Conservation (phyloP, 345 rosid genomes). For the Lepidium sativum region DNA sequence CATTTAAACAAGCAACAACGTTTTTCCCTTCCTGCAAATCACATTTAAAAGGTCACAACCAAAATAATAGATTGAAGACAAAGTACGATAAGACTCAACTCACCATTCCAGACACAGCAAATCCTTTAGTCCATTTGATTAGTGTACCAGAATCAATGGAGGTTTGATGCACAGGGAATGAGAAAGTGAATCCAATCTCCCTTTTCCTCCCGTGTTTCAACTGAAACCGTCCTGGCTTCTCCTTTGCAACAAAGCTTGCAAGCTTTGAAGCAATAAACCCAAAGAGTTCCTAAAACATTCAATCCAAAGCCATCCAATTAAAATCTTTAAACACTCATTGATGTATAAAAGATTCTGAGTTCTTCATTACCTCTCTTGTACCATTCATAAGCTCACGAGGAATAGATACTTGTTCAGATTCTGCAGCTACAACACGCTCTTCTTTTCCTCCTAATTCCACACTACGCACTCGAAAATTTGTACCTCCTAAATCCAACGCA, state of each 20-base stretch:
- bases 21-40: constrained; percentile 57
- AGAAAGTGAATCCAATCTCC: constrained; percentile 82
- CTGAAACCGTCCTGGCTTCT: constrained; percentile 41
- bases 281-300: constrained; percentile 50
- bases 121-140: constrained; percentile 85
- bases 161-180: constrained; percentile 75
- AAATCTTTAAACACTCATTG: not conserved
- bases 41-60: not conserved
- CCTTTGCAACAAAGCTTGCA: constrained; percentile 44
- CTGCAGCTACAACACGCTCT: constrained; percentile 48
- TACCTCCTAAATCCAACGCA: constrained; percentile 91
- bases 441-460: constrained; percentile 70
- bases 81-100: not conserved
- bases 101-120: constrained; percentile 81
- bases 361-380: constrained; percentile 52
- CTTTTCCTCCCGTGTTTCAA: constrained; percentile 50
- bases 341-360: not conserved
- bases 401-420: constrained; percentile 63
- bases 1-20: constrained; percentile 75
- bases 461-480: constrained; percentile 68
- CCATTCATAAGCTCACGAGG: constrained; percentile 68
- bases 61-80: not conserved
- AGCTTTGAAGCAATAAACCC: constrained; percentile 65
- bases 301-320: not conserved
- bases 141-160: constrained; percentile 72